Evolutionary conservation across 306 rosid genomes (phyloP).

Genomic region (Abrus precatorius): DNA sequence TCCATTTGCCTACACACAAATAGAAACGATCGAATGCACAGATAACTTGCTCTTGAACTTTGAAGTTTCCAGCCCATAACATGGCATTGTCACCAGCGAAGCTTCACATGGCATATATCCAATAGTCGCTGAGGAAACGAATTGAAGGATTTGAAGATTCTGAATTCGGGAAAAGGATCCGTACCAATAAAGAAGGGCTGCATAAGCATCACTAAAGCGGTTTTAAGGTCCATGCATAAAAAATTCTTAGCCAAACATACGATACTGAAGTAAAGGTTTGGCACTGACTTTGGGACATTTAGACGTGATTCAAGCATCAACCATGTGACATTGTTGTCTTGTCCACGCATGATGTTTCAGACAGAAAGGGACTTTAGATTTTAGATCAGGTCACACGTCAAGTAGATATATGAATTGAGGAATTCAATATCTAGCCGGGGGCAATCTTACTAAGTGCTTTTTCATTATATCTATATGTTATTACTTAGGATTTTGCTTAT

Average conservation of each 20-base stretch:
- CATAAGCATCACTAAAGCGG: neutral
- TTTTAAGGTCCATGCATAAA: slow-evolving; percentile 21
- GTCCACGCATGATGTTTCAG: slow-evolving; percentile 39
- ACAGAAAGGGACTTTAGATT: slow-evolving; percentile 49
- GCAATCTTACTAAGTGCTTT: neutral
- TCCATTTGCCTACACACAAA: slow-evolving; percentile 12
- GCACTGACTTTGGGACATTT: slow-evolving; percentile 41
- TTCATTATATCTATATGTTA: neutral
- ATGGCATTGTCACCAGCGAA: slow-evolving; percentile 47
- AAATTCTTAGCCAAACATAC: neutral
- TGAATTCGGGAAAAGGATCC: slow-evolving; percentile 10
- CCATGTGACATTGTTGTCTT: slow-evolving; percentile 48
- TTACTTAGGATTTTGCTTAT: neutral
- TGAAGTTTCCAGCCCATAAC: slow-evolving; percentile 21
- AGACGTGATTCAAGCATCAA: slow-evolving; percentile 31
- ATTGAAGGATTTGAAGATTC: slow-evolving; percentile 29
- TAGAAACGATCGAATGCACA: neutral
- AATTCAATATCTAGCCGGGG: neutral
- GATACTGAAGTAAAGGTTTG: slow-evolving; percentile 1
- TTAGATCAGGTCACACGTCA: neutral
- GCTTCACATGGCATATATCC: slow-evolving; percentile 38
- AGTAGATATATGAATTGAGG: slow-evolving; percentile 3
- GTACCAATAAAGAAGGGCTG: slow-evolving; percentile 9
- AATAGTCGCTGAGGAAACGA: neutral
- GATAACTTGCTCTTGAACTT: slow-evolving; percentile 29